phyloP scores from a whole-genome alignment of 2,329 filamentous ascomycete species.

The Fusarium ambrosium region DNA sequence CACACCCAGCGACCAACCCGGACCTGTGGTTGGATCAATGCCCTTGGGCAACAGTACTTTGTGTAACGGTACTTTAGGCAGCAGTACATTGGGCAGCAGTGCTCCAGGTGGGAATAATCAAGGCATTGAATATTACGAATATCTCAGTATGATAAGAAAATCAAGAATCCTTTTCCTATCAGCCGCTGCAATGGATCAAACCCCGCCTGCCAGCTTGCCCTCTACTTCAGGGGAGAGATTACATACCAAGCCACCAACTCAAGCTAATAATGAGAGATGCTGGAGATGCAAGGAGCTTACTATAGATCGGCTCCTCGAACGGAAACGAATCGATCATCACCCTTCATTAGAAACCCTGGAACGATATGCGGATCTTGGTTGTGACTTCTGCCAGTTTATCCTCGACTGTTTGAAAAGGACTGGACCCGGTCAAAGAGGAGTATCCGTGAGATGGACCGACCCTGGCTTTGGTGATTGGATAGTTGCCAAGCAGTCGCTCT shows the following conservation, averaged over 20 bases:
- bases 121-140: neutral
- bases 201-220: neutral
- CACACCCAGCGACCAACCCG: too few relatives aligned
- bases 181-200: neutral
- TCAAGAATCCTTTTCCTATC: neutral
- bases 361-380: neutral
- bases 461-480: too few relatives aligned
- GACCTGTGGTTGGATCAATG: too few relatives aligned
- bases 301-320: neutral
- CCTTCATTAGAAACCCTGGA: neutral
- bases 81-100: too few relatives aligned
- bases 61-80: too few relatives aligned
- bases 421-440: neutral
- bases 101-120: neutral
- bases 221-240: neutral
- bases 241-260: neutral
- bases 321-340: accelerated
- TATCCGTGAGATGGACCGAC: neutral
- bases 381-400: neutral
- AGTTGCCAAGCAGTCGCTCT: neutral
- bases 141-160: neutral
- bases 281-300: too few relatives aligned
- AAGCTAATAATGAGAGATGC: neutral
- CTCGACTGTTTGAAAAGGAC: neutral
- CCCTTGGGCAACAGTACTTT: too few relatives aligned